Percentiles rank a stretch among this genome's conserved stretches.
Evolutionary conservation across 2,329 filamentous ascomycete genomes (phyloP).

Genomic region (Penicillium sp.): DNA sequence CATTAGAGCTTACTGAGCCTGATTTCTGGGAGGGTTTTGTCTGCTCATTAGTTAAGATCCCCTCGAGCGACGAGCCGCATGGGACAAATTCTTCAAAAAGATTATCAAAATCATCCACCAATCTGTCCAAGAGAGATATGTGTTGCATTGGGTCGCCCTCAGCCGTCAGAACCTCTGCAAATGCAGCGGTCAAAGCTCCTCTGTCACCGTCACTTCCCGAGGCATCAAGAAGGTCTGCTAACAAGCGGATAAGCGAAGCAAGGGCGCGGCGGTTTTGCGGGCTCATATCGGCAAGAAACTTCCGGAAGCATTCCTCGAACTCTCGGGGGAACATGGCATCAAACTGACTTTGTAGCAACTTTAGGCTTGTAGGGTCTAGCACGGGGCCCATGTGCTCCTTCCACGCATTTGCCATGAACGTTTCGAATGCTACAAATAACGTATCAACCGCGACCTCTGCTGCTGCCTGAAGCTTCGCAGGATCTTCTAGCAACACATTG

Average conservation of each 20-base stretch:
- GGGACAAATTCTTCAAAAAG: slow-evolving; percentile 74
- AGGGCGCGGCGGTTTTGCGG: slow-evolving; percentile 75
- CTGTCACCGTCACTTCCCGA: slow-evolving; percentile 91
- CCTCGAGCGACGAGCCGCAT: slow-evolving; percentile 51
- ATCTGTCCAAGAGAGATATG: slow-evolving; percentile 83
- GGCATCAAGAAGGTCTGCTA: slow-evolving; percentile 85
- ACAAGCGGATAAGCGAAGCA: slow-evolving; percentile 78
- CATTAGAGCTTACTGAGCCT: slow-evolving; percentile 81
- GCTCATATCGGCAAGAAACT: slow-evolving; percentile 56
- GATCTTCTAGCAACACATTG: slow-evolving; percentile 83
- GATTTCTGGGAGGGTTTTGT: slow-evolving; percentile 67
- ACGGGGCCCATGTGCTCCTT: slow-evolving; percentile 85
- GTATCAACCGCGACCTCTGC: slow-evolving; percentile 80
- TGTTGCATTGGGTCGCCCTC: slow-evolving; percentile 79
- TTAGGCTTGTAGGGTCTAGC: slow-evolving; percentile 72
- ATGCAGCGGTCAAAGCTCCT: slow-evolving; percentile 83
- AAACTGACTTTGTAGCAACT: slow-evolving; percentile 68
- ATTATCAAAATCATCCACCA: slow-evolving; percentile 86
- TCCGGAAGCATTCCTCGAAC: slow-evolving; percentile 63
- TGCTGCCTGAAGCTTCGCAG: slow-evolving; percentile 75
- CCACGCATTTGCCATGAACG: slow-evolving; percentile 88
- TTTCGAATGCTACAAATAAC: slow-evolving; percentile 90
- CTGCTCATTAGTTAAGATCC: slow-evolving; percentile 57
- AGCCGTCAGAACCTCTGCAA: slow-evolving; percentile 82
- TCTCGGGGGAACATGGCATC: slow-evolving; percentile 48